Percentiles rank a stretch among this genome's conserved stretches.
Evolutionary conservation across 2,329 filamentous ascomycete species (phyloP).

Genomic region (Apiospora arundinis): DNA sequence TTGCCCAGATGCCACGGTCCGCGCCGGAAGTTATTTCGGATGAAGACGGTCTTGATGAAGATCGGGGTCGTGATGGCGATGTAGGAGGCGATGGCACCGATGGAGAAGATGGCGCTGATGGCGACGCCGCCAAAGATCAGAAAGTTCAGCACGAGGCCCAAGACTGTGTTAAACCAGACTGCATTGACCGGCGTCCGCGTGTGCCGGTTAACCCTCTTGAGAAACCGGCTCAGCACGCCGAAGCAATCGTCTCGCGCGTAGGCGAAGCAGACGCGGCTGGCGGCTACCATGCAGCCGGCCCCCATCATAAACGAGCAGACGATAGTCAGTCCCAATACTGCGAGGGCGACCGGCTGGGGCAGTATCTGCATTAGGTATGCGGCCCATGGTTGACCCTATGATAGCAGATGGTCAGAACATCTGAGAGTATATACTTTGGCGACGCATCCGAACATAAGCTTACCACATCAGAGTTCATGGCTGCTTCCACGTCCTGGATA

Average conservation of each 20-base stretch:
- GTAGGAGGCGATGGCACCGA: conserved; percentile 73
- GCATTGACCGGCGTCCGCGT: conserved; percentile 74
- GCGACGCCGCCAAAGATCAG: conserved; percentile 70
- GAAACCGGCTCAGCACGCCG: conserved; percentile 59
- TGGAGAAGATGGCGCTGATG: conserved; percentile 72
- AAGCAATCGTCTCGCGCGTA: conserved; percentile 77
- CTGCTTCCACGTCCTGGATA: conserved; percentile 65
- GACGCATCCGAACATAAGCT: background rate
- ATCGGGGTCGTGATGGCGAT: conserved; percentile 66
- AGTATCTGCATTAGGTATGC: conserved; percentile 72
- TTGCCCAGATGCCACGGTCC: conserved; percentile 74
- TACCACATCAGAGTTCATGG: conserved; percentile 64
- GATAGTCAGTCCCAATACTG: conserved; percentile 70
- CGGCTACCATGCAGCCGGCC: conserved; percentile 72
- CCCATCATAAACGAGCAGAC: conserved; percentile 75
- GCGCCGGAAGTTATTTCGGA: conserved; percentile 67
- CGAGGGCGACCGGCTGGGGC: conserved; percentile 63
- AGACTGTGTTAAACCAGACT: conserved; percentile 68
- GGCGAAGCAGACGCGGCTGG: conserved; percentile 72
- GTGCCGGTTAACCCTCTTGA: conserved; percentile 63
- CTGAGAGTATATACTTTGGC: background rate
- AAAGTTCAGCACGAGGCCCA: conserved; percentile 66
- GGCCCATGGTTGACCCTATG: conserved; percentile 69
- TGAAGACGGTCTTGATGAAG: conserved; percentile 64
- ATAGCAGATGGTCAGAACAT: background rate